A percentile compares a stretch with the other conserved stretches of the same genome.
phyloP scores from a whole-genome alignment of 75 land plant species.

The Selaginella moellendorffii region DNA sequence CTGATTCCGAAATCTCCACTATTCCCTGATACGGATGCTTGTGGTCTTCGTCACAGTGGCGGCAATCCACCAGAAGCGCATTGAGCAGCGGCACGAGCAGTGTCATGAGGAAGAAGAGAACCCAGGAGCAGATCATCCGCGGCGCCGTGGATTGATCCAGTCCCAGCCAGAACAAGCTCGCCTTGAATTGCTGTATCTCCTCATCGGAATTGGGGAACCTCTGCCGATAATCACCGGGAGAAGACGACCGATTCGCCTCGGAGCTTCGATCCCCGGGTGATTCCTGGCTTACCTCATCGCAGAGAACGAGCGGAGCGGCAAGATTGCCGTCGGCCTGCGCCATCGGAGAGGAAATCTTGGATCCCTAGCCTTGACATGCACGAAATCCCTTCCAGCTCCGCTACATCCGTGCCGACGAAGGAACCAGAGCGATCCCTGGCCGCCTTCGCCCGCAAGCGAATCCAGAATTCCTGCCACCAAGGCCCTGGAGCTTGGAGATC shows the following conservation, averaged over 20 bases:
- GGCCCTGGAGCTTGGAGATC: too few species aligned
- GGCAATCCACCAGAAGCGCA: slow-evolving; percentile 38
- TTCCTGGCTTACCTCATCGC: too few species aligned
- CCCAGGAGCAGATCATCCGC: slow-evolving; percentile 45
- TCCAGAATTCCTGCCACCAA: too few species aligned
- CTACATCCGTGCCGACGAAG: too few species aligned
- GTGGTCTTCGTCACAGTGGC: slow-evolving; percentile 29
- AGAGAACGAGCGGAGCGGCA: too few species aligned
- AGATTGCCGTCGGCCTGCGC: too few species aligned
- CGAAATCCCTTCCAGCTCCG: too few species aligned
- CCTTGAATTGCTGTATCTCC: slow-evolving; percentile 43
- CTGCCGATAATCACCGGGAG: not conserved
- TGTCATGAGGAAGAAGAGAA: slow-evolving; percentile 38
- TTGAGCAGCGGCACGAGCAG: slow-evolving; percentile 37
- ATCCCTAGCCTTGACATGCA: too few species aligned
- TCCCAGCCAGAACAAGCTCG: slow-evolving; percentile 45
- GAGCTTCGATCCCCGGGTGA: not conserved
- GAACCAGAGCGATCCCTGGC: too few species aligned
- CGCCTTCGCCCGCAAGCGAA: too few species aligned
- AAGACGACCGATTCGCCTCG: not conserved
- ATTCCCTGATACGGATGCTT: slow-evolving; percentile 40
- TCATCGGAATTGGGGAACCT: slow-evolving; percentile 38
- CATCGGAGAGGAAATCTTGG: too few species aligned
- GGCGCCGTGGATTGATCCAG: slow-evolving; percentile 47
- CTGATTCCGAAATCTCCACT: slow-evolving; percentile 46